These are phyloP conservation scores for Tylopilus rubrobrunneus DNA, from an alignment of 768 basidiomycete species.

Conservation along the genomic window DNA sequence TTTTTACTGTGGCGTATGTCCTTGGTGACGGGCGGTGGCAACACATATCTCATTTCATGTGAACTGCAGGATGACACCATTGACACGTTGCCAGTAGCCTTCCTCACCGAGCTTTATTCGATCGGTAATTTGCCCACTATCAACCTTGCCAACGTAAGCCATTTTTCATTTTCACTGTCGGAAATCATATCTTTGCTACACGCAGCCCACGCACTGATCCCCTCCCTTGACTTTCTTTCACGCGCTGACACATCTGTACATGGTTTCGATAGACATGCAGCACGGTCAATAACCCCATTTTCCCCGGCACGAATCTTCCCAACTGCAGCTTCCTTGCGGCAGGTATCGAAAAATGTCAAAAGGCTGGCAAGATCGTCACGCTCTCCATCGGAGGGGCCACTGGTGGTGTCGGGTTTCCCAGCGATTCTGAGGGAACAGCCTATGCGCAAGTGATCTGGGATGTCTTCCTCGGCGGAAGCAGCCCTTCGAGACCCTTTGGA, in stretches of 20 bases:
- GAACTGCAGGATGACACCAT: slow-evolving; percentile 47
- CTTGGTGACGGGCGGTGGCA: not conserved
- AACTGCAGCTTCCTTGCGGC: slow-evolving; percentile 58
- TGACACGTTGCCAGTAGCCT: slow-evolving; percentile 59
- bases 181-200: not conserved
- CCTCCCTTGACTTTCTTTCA: not conserved
- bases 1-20: slow-evolving; percentile 28
- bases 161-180: not conserved
- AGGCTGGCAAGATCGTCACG: slow-evolving; percentile 58
- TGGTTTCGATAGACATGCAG: slow-evolving; percentile 52
- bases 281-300: slow-evolving; percentile 48
- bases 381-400: slow-evolving; percentile 59
- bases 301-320: slow-evolving; percentile 58
- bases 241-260: not conserved
- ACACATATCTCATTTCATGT: not conserved
- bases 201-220: not conserved
- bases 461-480: slow-evolving; percentile 62
- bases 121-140: slow-evolving; percentile 55
- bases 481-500: slow-evolving; percentile 66
- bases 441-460: slow-evolving; percentile 70
- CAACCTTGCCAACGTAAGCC: slow-evolving; percentile 54
- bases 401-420: slow-evolving; percentile 57
- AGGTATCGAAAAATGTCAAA: slow-evolving; percentile 63
- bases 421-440: slow-evolving; percentile 49
- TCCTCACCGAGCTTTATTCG: slow-evolving; percentile 57